These are phyloP conservation scores for Rutidosis leptorrhynchoides DNA, from an alignment of 129 eudicot genomes.

Conservation along the genomic window DNA sequence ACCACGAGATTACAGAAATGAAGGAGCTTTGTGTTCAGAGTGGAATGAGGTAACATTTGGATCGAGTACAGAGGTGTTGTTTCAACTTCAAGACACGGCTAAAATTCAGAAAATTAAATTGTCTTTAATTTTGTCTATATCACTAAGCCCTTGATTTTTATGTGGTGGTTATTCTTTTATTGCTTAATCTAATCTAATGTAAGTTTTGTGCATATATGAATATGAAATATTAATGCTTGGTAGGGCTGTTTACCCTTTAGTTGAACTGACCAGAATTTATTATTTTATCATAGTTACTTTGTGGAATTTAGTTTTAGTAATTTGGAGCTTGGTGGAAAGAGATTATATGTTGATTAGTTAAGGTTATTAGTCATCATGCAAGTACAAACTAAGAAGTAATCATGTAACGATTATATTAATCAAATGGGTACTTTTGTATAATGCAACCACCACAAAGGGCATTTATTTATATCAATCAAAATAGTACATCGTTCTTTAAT, in stretches of 20 bases:
- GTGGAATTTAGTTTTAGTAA: background rate
- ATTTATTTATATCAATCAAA: too few relatives aligned
- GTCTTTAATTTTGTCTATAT: constrained; percentile 65
- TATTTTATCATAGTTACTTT: too few relatives aligned
- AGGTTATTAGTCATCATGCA: background rate
- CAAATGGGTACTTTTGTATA: background rate
- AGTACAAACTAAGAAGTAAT: background rate
- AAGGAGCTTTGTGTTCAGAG: constrained; percentile 61
- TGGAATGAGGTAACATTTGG: constrained; percentile 65
- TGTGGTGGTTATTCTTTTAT: constrained; percentile 1
- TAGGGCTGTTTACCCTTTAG: background rate
- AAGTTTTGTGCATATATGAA: constrained; percentile 1
- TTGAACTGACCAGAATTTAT: background rate
- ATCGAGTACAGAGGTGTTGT: constrained; percentile 74
- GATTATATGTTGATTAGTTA: background rate
- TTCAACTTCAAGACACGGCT: constrained; percentile 60
- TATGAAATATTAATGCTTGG: background rate
- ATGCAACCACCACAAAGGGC: background rate
- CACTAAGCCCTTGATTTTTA: constrained; percentile 45
- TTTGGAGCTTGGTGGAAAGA: background rate
- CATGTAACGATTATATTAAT: background rate
- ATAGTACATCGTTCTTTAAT: background rate
- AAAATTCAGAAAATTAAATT: constrained; percentile 70
- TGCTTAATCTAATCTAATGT: background rate
- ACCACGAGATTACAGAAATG: constrained; percentile 62